Percentiles rank a stretch among this genome's conserved stretches.
Evolutionary conservation across 2,329 filamentous ascomycete species (phyloP).

Genomic region (Intubia oerlemansii): DNA sequence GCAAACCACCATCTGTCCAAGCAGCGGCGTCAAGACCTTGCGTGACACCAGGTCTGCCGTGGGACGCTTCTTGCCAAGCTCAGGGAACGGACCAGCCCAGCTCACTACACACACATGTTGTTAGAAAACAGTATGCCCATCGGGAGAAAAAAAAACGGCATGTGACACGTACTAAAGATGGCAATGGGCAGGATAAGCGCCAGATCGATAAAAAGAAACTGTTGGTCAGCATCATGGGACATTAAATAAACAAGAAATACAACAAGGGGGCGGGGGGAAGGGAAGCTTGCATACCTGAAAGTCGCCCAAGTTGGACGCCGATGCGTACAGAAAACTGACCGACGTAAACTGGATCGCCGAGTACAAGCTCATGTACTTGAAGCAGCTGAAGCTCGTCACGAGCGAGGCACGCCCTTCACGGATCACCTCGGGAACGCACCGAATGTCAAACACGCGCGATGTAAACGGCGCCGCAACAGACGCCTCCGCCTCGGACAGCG

Average conservation of each 20-base stretch:
- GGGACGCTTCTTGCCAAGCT: slow-evolving; percentile 63
- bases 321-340: slow-evolving; percentile 89
- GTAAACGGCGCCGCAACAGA: slow-evolving; percentile 98
- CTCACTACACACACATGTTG: no score
- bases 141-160: neutral
- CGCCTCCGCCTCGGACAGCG: slow-evolving; percentile 88
- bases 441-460: slow-evolving; percentile 85
- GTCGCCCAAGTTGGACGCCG: slow-evolving; percentile 83
- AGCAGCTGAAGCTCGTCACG: slow-evolving; percentile 97
- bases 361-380: slow-evolving; percentile 99
- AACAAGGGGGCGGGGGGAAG: no score
- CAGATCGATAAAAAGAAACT: slow-evolving; percentile 89
- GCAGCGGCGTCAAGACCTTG: slow-evolving; percentile 73
- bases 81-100: slow-evolving; percentile 70
- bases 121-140: no score
- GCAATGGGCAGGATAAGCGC: slow-evolving; percentile 85
- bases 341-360: slow-evolving; percentile 98
- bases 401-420: slow-evolving; percentile 82
- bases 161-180: no score
- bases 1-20: slow-evolving; percentile 73
- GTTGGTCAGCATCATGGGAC: neutral
- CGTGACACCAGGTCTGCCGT: slow-evolving; percentile 81
- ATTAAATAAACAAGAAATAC: slow-evolving; percentile 1
- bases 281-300: no score
- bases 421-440: slow-evolving; percentile 84